Conservation (phyloP, 352 stramenopile species). For the Paralagenidium karlingii region DNA sequence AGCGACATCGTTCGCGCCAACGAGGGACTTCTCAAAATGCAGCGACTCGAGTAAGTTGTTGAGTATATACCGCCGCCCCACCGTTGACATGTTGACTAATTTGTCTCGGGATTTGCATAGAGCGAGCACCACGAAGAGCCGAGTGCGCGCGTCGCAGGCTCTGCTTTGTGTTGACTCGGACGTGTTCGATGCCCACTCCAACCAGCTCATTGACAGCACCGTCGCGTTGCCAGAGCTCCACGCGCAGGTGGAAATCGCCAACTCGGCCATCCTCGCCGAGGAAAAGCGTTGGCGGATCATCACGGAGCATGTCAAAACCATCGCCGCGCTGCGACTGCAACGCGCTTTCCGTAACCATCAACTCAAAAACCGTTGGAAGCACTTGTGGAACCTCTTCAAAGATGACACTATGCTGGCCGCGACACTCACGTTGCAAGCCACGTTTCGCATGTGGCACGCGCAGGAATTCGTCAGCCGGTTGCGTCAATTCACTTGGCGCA, state of each 20-base stretch:
- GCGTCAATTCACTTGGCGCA: slow-evolving; percentile 5
- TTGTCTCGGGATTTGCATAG: background rate
- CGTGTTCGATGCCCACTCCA: slow-evolving; percentile 49
- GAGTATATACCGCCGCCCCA: background rate
- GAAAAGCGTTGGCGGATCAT: slow-evolving; percentile 27
- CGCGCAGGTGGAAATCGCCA: slow-evolving; percentile 18
- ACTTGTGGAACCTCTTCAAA: slow-evolving; percentile 17
- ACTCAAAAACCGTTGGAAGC: slow-evolving; percentile 23
- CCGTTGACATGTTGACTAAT: background rate
- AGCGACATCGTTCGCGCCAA: slow-evolving; percentile 28
- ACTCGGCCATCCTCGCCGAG: slow-evolving; percentile 20
- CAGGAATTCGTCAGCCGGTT: slow-evolving; percentile 15
- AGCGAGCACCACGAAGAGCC: slow-evolving; percentile 2
- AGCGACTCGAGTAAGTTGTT: slow-evolving; percentile 20
- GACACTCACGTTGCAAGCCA: slow-evolving; percentile 28
- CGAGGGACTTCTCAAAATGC: slow-evolving; percentile 20
- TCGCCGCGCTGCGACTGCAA: slow-evolving; percentile 33
- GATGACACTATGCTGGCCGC: slow-evolving; percentile 22
- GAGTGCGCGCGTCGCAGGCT: slow-evolving; percentile 6
- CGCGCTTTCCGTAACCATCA: slow-evolving; percentile 17
- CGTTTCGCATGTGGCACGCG: slow-evolving; percentile 17
- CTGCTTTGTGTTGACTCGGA: slow-evolving; percentile 40
- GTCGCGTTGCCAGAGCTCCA: slow-evolving; percentile 33
- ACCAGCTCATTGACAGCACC: slow-evolving; percentile 36
- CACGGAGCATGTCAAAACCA: slow-evolving; percentile 19